Base-by-base conservation (phyloP, 2,329 filamentous ascomycete genomes). In the Diaporthe sp. region DNA sequence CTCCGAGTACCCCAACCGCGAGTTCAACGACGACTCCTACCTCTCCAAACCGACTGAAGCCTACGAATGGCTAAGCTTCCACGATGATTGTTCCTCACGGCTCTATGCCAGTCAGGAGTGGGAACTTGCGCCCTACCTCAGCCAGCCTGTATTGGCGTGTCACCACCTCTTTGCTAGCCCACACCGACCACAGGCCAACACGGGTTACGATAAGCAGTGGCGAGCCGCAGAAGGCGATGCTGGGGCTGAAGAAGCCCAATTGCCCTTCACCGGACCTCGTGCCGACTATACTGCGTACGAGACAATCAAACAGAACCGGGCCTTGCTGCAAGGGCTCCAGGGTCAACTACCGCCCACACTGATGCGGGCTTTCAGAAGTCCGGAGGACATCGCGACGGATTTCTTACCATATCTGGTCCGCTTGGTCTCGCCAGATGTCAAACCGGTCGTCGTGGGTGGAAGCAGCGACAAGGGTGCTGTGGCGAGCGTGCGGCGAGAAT, bases 11-110 rank as follows among this genome's bases (percentile, higher is more conserved):
- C 95, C 96, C 0, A 92, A 91, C 57, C 94, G 95, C 79, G 92
- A 95, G 28, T 99, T 94, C 84, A 97, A 98, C 85, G 97, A 99
- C 82, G 97, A 99, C 83, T 94, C 93, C 0, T 93, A 95, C 79
- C 91, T 99, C 44, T 94, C 93, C 46, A 99, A 99, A 82, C 97
- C 97, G 0, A 92, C 93, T 78, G 87, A 90, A 82, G 95, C 95
- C 0, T 98, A 98, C 83, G 96, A 98, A 81, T 99, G 97, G 97
- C 90, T 99, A 73, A 89, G 97, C 83, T 98, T 99, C 84, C 94
- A 98, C 84, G 97, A 98, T 80, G 87, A 88, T 0, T 92, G 98
- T 77, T 95, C 95, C 34, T 92, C 93, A 0, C 92, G 93, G 53
- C 89, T 98, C 1, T 97, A 93, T 82, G 87, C 91, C n/a, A 92